Conservation (phyloP, 208 protist species). For the Leishmania turanica region DNA sequence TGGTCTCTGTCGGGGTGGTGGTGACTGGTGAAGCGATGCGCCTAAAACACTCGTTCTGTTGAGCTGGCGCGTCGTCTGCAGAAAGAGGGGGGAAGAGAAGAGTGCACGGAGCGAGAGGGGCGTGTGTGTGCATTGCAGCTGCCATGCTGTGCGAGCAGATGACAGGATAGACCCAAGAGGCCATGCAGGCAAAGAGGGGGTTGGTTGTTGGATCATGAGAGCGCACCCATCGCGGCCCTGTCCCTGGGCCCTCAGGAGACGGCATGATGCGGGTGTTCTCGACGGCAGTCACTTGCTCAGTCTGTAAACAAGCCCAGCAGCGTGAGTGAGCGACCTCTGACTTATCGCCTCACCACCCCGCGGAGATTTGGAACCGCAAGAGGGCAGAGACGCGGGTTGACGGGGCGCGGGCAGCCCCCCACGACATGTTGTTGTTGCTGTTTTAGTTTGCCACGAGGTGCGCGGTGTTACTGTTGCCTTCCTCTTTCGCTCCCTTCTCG, state of each 20-base stretch:
- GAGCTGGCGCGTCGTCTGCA: not conserved
- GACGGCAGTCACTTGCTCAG: not conserved
- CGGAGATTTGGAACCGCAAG: not conserved
- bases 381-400: not conserved
- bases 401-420: not conserved
- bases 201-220: not conserved
- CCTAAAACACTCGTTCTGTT: not conserved
- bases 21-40: not conserved
- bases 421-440: not conserved
- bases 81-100: not conserved
- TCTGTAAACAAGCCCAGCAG: not conserved
- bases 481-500: not conserved
- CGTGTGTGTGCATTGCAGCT: not conserved
- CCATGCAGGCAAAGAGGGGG: not conserved
- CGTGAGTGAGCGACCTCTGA: not conserved
- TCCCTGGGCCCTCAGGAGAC: not conserved
- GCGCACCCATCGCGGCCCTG: not conserved
- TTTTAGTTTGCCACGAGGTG: not conserved
- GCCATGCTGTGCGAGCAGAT: not conserved
- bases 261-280: not conserved
- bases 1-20: not conserved
- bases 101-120: not conserved
- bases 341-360: not conserved
- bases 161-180: not conserved
- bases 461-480: not conserved